Evolutionary conservation across 2,329 filamentous ascomycete species (phyloP), one percentile per base, ranked within the genome.

Genomic region (Cercospora zeina): DNA sequence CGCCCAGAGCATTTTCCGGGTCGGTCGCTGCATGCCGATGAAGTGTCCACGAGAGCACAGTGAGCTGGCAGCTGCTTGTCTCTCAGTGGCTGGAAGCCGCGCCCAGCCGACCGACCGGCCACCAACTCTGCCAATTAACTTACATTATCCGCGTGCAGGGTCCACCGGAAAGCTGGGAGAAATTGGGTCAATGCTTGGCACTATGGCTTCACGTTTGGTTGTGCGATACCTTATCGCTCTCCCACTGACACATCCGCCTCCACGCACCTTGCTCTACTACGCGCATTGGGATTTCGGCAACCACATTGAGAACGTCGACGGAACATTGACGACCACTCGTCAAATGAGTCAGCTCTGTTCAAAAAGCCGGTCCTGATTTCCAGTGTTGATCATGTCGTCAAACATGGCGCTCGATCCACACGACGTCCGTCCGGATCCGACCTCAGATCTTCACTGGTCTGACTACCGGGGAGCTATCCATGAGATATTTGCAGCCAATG

Each of bases 381-480:
- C 30, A 31, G 8, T 13, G 3, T 45, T 19, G 5, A 11, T n/a
- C n/a, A n/a, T 36, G 10, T 24, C 24, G 24, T 13, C 42, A 45
- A 51, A 39, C 55, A 73, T 74, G 73, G 68, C 70, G 58, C 61
- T 68, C 33, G 53, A 64, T 24, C 19, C 68, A 7, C 53, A 65
- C 39, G 68, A 73, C 49, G 74, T 76, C 21, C 70, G 74, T 39
- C 88, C 87, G 10, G 86, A 89, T 75, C 88, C 88, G 50, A 88
- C 87, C 0, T 77, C 78, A 56, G 85, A 89, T 75, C 83, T 90
- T 56, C 79, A 88, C 70, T 90, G 88, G 87, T 82, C 82, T 49
- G 83, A 82, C 72, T 90, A 85, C 73, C 75, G 79, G 61, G 86
- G 86, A 33, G 80, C 87, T 13, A 91, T 92, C 69, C 87, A 91